Percentiles rank a stretch among this genome's conserved stretches.
phyloP scores from a whole-genome alignment of 1,284 basidiomycete species.

The Wallemia ichthyophaga region DNA sequence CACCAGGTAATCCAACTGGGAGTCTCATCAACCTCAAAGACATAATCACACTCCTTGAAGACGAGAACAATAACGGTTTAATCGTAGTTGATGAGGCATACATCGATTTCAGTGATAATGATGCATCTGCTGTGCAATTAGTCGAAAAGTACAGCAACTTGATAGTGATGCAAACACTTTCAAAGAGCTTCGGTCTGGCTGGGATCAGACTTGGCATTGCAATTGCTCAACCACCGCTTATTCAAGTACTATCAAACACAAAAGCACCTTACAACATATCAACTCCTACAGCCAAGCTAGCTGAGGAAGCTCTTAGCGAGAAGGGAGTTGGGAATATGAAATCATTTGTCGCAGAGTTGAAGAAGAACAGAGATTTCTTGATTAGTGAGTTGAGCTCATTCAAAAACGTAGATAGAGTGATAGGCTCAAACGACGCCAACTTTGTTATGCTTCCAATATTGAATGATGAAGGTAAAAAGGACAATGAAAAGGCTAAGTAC shows the following conservation, averaged over 20 bases:
- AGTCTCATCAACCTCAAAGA: constrained; percentile 47
- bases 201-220: constrained; percentile 81
- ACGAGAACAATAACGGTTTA: constrained; percentile 56
- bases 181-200: constrained; percentile 85
- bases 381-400: constrained; percentile 23
- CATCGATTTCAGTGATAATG: constrained; percentile 55
- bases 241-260: constrained; percentile 77
- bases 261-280: constrained; percentile 98
- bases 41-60: constrained; percentile 43
- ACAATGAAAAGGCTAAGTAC: constrained; percentile 34
- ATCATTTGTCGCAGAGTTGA: constrained; percentile 30
- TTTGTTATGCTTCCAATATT: constrained; percentile 64
- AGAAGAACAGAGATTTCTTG: constrained; percentile 27
- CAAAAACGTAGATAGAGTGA: constrained; percentile 32
- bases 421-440: constrained; percentile 72
- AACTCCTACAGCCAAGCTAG: constrained; percentile 57
- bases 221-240: constrained; percentile 56
- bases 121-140: constrained; percentile 31
- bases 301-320: constrained; percentile 41
- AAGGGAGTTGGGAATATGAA: constrained; percentile 33
- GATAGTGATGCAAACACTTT: constrained; percentile 78
- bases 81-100: constrained; percentile 93
- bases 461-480: constrained; percentile 22
- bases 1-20: constrained; percentile 89
- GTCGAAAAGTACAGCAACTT: constrained; percentile 61